Conservation (phyloP, 495 filamentous ascomycete species). For the Entonaema liquescens region DNA sequence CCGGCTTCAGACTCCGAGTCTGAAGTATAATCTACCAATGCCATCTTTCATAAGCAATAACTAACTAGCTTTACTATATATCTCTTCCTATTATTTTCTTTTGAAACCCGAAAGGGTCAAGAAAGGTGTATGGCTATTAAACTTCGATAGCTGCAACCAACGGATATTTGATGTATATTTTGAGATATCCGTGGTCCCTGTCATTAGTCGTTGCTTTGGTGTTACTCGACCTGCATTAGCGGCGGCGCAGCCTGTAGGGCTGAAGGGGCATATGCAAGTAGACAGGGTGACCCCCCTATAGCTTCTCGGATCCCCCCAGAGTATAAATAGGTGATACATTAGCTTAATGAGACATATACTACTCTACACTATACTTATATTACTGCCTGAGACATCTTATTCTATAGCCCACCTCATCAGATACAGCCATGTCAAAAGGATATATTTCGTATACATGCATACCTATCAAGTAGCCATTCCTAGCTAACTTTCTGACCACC, state of each 20-base stretch:
- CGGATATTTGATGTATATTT: background rate
- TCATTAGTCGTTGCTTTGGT: slow-evolving; percentile 8
- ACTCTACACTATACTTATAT: too few relatives aligned
- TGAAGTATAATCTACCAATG: slow-evolving; percentile 78
- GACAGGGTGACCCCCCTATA: background rate
- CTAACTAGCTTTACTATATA: background rate
- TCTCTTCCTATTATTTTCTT: background rate
- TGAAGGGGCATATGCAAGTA: slow-evolving; percentile 13
- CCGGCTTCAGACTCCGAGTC: slow-evolving; percentile 58
- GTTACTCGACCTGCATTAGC: slow-evolving; percentile 22
- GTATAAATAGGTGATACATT: background rate
- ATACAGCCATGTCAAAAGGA: too few relatives aligned
- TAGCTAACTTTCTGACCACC: too few relatives aligned
- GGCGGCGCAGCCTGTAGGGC: slow-evolving; percentile 15
- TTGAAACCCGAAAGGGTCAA: background rate
- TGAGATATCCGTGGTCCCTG: background rate
- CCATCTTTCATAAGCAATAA: slow-evolving; percentile 51
- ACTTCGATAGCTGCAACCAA: background rate
- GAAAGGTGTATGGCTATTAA: background rate
- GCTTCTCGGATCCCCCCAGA: background rate
- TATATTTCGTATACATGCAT: too few relatives aligned
- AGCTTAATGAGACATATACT: too few relatives aligned
- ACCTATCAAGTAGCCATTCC: too few relatives aligned
- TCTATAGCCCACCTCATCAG: too few relatives aligned
- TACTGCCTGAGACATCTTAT: too few relatives aligned